These are phyloP conservation scores for Phoma sp. DNA, from an alignment of 2,329 filamentous ascomycete genomes.

Conservation along the genomic window DNA sequence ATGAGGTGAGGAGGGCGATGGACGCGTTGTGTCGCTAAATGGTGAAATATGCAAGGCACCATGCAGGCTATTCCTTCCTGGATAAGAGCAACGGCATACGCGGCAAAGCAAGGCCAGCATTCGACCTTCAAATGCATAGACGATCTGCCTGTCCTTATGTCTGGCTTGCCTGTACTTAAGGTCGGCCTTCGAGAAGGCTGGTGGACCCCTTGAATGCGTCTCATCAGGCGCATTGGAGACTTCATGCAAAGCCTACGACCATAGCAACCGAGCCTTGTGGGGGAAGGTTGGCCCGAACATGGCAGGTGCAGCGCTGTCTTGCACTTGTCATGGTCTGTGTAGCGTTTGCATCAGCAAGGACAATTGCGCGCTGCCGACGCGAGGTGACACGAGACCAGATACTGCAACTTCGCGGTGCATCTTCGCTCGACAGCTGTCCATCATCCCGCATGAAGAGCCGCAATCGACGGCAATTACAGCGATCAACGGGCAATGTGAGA, in stretches of 20 bases:
- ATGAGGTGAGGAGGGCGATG: conserved; percentile 5
- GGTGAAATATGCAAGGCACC: conserved; percentile 7
- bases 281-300: conserved; percentile 5
- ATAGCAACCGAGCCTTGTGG: neutral
- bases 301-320: conserved; percentile 17
- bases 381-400: conserved; percentile 10
- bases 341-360: conserved; percentile 19
- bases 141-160: too few relatives aligned
- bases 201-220: neutral
- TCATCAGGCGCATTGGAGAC: conserved; percentile 5
- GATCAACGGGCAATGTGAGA: conserved; percentile 19
- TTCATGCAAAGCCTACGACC: conserved; percentile 7
- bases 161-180: neutral
- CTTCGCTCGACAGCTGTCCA: conserved; percentile 6
- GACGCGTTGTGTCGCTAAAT: conserved; percentile 5
- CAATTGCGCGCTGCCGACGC: conserved; percentile 13
- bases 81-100: neutral
- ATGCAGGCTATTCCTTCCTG: neutral
- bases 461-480: conserved; percentile 5
- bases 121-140: neutral
- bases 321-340: conserved; percentile 16
- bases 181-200: neutral
- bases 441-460: conserved; percentile 13
- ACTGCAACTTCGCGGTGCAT: conserved; percentile 1
- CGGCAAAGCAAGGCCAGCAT: conserved; percentile 8